Percentiles rank a stretch among this genome's conserved stretches.
Conservation (phyloP, 257 asterid genomes). For the Marsdenia floribunda region DNA sequence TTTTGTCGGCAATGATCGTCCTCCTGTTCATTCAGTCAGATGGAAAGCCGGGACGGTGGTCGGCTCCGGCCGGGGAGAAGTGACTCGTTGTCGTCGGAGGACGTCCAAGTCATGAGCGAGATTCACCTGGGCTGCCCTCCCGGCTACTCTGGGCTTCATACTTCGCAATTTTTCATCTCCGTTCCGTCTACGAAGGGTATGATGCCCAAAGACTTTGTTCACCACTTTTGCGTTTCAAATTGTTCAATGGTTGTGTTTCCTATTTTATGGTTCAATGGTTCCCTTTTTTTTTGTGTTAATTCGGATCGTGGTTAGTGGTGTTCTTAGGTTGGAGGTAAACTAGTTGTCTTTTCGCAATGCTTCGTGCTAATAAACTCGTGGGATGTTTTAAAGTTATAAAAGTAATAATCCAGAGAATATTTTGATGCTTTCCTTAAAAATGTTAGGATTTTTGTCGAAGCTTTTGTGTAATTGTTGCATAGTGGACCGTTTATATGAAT, state of each 20-base stretch:
- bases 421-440: background rate
- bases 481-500: background rate
- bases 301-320: background rate
- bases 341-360: background rate
- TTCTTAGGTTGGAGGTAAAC: background rate
- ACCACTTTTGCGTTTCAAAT: background rate
- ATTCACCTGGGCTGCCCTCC: constrained; percentile 93
- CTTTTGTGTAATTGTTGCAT: background rate
- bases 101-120: constrained; percentile 92
- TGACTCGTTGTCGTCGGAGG: constrained; percentile 19
- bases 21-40: background rate
- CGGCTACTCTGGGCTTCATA: constrained; percentile 46
- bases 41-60: constrained; percentile 1
- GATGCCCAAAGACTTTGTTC: background rate
- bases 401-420: background rate
- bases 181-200: constrained; percentile 40
- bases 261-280: background rate
- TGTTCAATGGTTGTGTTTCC: background rate
- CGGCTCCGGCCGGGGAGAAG: constrained; percentile 20
- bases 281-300: background rate
- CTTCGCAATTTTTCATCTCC: constrained; percentile 63
- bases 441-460: background rate
- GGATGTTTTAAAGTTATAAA: background rate
- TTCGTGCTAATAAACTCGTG: background rate
- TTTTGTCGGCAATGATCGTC: background rate